Evolutionary conservation across 331 rosid species (phyloP), one percentile per base, ranked within the genome.

Genomic region (Pyracantha coccinea): DNA sequence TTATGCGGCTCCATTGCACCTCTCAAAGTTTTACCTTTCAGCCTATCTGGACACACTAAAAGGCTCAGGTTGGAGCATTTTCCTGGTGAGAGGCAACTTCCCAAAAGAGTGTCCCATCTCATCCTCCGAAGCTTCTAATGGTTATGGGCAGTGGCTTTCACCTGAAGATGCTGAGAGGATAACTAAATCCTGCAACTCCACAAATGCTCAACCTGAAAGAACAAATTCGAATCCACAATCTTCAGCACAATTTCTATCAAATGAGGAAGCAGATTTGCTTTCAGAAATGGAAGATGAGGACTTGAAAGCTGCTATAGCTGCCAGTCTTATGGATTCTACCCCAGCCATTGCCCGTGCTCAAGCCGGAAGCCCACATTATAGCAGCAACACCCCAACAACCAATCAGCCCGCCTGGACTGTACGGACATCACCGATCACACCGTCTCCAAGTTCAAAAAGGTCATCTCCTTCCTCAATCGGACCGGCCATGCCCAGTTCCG

Each of bases 61-160:
- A 79, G 96, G 98, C 81, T 92, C 88, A 4, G 98, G 99, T 41
- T 95, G 99, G 99, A 95, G 98, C 91, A 95, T 95, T 73, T 95
- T 95, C 84, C 82, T 95, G 60, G 99, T 90, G 75, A 89, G 96
- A 80, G 99, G 99, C 64, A 92, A 89, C 80, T 92, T 95, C 57
- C 98, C 99, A 0, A 92, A 83, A 82, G 99, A 95, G 76, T 95
- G 89, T 70, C 97, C 97, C 82, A 89, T 92, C 33, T 86, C 90
- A 38, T 88, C 97, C 59, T 76, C 97, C 2, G 99, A 95, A 83
- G 86, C 94, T 73, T 95, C 94, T 32, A 90, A 95, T 44, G 99
- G 96, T 62, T 95, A 89, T 6, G 99, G 99, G 23, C 99, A 92
- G 80, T 95, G 99, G 99, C 87, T 92, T 63, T 86, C 85, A 33